Evolutionary conservation across 192 early-diverging fungal species (phyloP).

Genomic region (Coemansia biformis): DNA sequence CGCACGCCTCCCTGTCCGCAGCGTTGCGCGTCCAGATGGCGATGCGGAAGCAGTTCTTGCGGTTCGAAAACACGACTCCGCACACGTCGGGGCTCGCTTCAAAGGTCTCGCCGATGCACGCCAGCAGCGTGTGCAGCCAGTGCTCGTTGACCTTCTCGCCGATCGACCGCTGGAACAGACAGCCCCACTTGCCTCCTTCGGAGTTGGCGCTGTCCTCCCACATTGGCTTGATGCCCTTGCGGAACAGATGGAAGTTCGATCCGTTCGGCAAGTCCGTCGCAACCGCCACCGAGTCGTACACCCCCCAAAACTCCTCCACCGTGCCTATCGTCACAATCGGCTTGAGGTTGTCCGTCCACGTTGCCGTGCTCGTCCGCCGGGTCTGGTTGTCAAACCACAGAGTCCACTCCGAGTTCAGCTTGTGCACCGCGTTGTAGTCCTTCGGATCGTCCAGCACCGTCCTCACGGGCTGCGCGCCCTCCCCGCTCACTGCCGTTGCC

Average conservation of each 20-base stretch:
- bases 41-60: conserved; percentile 78
- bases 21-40: conserved; percentile 74
- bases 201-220: conserved; percentile 93
- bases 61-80: conserved; percentile 81
- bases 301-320: conserved; percentile 97
- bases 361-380: conserved; percentile 67
- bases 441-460: conserved; percentile 58
- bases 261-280: conserved; percentile 65
- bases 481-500: conserved; percentile 1
- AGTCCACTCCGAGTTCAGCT: conserved; percentile 84
- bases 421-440: conserved; percentile 83
- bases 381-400: conserved; percentile 90
- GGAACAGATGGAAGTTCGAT: conserved; percentile 94
- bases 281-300: conserved; percentile 83
- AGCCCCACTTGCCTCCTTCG: conserved; percentile 88
- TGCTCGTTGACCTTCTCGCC: conserved; percentile 70
- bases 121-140: conserved; percentile 85
- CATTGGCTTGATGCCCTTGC: conserved; percentile 82
- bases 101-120: conserved; percentile 84
- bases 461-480: conserved; percentile 21
- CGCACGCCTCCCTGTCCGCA: conserved; percentile 28
- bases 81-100: conserved; percentile 73
- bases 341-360: conserved; percentile 83
- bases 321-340: conserved; percentile 85
- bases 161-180: conserved; percentile 66